Conservation (phyloP, 768 basidiomycete species). For the Hirschioporus abietinus region DNA sequence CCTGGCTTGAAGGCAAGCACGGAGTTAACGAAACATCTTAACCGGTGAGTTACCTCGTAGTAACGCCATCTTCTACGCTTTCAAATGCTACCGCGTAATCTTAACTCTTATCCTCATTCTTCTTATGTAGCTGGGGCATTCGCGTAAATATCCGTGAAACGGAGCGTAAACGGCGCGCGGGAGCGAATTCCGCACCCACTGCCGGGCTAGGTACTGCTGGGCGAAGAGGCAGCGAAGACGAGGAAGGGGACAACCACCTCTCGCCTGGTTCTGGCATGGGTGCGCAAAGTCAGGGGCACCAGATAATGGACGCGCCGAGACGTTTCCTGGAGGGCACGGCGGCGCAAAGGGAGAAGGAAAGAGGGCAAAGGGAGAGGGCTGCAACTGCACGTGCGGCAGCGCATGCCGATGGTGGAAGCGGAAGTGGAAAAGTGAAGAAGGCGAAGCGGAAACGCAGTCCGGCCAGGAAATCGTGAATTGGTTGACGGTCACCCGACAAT, state of each 20-base stretch:
- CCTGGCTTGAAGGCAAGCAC: slow-evolving; percentile 64
- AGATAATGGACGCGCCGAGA: not conserved
- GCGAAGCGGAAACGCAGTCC: not conserved
- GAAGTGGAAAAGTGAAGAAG: not conserved
- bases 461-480: not conserved
- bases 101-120: slow-evolving; percentile 12
- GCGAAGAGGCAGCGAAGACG: not conserved
- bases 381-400: too few relatives aligned
- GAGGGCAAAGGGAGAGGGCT: not conserved
- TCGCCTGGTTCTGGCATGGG: not conserved
- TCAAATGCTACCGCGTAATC: slow-evolving; percentile 3
- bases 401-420: not conserved
- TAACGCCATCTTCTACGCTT: not conserved
- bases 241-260: not conserved
- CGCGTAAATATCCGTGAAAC: slow-evolving; percentile 55
- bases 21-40: slow-evolving; percentile 45
- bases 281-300: not conserved
- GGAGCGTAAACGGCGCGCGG: slow-evolving; percentile 38
- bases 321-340: not conserved
- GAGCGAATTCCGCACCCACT: not conserved
- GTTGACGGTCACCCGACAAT: too few relatives aligned
- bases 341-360: not conserved
- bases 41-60: slow-evolving; percentile 27
- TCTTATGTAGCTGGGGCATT: slow-evolving; percentile 47
- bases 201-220: not conserved